Percentiles rank a stretch among this genome's conserved stretches.
Conservation (phyloP, 192 early-diverging fungal genomes). For the Podila epicladia region DNA sequence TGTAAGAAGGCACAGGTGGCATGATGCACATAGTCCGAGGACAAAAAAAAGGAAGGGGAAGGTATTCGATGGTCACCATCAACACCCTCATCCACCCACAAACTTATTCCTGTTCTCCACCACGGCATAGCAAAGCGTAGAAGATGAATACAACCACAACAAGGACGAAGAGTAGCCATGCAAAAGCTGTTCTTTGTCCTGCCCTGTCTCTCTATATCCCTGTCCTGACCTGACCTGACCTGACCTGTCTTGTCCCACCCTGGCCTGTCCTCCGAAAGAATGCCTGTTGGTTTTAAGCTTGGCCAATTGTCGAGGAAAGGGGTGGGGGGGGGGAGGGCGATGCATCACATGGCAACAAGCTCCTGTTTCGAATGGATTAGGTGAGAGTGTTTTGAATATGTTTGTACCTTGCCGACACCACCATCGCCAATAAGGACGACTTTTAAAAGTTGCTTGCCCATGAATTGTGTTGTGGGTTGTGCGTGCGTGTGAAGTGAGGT, state of each 20-base stretch:
- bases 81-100: no score
- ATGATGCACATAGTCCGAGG: no score
- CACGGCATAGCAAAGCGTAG: not conserved
- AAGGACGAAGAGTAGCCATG: no score
- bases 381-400: not conserved
- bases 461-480: not conserved
- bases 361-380: not conserved
- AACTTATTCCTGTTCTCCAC: not conserved
- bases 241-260: no score
- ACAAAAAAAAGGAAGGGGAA: not conserved
- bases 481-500: no score
- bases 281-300: no score
- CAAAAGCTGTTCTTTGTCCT: no score
- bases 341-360: not conserved
- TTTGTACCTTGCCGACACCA: slow-evolving; percentile 63
- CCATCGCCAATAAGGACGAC: slow-evolving; percentile 65
- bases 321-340: not conserved
- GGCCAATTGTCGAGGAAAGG: no score
- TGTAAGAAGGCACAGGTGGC: no score
- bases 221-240: no score
- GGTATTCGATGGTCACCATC: not conserved
- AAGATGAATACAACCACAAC: slow-evolving; percentile 1
- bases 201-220: no score
- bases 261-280: no score
- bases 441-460: slow-evolving; percentile 63